Percentiles rank a stretch among this genome's conserved stretches.
Evolutionary conservation across 176 grass and related monocot genomes (phyloP).

Genomic region (Rhipidocladum racemiflorum): DNA sequence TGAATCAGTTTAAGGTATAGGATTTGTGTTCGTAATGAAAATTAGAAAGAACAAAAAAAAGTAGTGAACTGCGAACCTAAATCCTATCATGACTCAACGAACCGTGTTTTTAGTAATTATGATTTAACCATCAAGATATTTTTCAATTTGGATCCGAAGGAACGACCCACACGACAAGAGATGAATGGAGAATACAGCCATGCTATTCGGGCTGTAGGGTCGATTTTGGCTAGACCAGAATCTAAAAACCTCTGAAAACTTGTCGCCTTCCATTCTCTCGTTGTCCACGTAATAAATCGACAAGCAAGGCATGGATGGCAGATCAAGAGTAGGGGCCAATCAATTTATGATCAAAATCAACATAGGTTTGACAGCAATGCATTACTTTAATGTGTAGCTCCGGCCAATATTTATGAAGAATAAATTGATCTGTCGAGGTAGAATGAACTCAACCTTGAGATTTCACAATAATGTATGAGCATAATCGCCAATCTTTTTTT

Average conservation of each 20-base stretch:
- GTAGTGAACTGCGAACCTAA: too few species aligned
- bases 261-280: neutral
- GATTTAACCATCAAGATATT: neutral
- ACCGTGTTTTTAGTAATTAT: too few species aligned
- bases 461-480: neutral
- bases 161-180: neutral
- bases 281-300: neutral
- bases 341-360: neutral
- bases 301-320: neutral
- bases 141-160: neutral
- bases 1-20: too few species aligned
- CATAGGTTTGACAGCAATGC: neutral
- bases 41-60: too few species aligned
- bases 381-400: neutral
- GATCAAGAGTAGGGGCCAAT: neutral
- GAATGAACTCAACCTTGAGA: neutral
- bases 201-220: neutral
- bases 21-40: too few species aligned
- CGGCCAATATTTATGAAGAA: neutral
- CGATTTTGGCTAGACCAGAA: constrained; percentile 1
- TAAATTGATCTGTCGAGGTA: neutral
- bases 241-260: neutral
- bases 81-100: too few species aligned
- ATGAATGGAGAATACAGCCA: neutral
- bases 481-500: too few species aligned